Conservation (phyloP, 179 eudicot genomes). For the Camellia oleifera region DNA sequence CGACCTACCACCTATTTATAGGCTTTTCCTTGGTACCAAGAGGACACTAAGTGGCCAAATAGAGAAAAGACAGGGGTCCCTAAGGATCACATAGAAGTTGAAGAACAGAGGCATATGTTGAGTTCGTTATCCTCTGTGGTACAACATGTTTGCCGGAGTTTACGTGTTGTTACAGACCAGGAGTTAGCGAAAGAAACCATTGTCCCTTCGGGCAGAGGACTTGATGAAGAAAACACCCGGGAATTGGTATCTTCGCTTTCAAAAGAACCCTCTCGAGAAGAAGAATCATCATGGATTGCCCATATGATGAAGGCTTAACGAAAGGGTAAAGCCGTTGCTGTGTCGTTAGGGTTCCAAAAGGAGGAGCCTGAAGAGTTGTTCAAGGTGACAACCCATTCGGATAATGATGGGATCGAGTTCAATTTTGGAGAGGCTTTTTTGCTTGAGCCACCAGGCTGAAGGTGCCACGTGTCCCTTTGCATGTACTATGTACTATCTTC, state of each 20-base stretch:
- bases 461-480: too few species aligned
- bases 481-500: too few species aligned
- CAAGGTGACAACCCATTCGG: conserved; percentile 38
- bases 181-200: conserved; percentile 35
- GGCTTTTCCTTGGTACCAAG: too few species aligned
- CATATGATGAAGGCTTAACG: conserved; percentile 42
- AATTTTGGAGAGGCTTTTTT: conserved; percentile 28
- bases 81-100: not conserved
- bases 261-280: conserved; percentile 23
- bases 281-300: conserved; percentile 50
- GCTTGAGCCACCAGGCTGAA: not conserved
- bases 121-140: conserved; percentile 40
- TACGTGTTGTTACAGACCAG: conserved; percentile 38
- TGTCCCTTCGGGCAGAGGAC: conserved; percentile 19
- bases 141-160: conserved; percentile 38
- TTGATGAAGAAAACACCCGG: conserved; percentile 22
- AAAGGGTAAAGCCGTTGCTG: conserved; percentile 48
- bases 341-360: conserved; percentile 37
- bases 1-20: too few species aligned
- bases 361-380: conserved; percentile 54
- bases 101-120: conserved; percentile 32
- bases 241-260: conserved; percentile 18
- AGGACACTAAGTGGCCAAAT: too few species aligned
- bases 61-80: too few species aligned
- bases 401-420: conserved; percentile 26